Base-by-base conservation (phyloP, 2,329 filamentous ascomycete genomes). In the Ilyonectria mors-panacis region DNA sequence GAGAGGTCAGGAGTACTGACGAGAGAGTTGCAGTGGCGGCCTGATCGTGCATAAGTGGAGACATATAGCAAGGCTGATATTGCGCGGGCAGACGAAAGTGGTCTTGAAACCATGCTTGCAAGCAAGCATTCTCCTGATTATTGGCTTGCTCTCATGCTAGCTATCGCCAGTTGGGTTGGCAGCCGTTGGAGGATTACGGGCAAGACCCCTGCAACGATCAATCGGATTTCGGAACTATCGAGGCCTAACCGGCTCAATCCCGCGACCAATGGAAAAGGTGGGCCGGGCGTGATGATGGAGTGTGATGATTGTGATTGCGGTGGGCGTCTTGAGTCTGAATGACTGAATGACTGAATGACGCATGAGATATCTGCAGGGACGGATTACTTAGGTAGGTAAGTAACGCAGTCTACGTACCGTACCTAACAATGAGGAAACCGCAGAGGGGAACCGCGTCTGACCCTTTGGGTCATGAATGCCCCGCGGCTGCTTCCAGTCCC, bases 41-140 rank as follows among this genome's bases (percentile, higher is more conserved):
- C 48, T 50, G 30, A 47, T 44, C 23, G 33, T 67, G 66, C 64
- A 68, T 67, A 21, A 48, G 37, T 47, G 59, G 66, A 67, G 35
- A 59, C 39, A n/a, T 56, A 67, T 59, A 50, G 21, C 44, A 48
- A 44, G 56, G 35, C 35, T 35, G 28, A 39, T 61, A 62, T 47
- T 45, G 23, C 50, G 50, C 30, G 37, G 56, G 47, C 42, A 48
- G 56, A 59, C 5, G 42, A 39, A 48, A 48, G 28, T 23, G 30
- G 21, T 19, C 58, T 26, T 15, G 37, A 56, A 9, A 35, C 51
- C 33, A 59, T 55, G 19, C 23, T 50, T 63, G 35, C 28, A 21
- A 62, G 21, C 13, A 37, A 45, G 50, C 4, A 23, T 35, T n/a
- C 45, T 19, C 39, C 21, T 39, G 28, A n/a, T 50, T 17, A 51